phyloP scores from a whole-genome alignment of 495 filamentous ascomycete species.

The Trichocladium uniseriatum region DNA sequence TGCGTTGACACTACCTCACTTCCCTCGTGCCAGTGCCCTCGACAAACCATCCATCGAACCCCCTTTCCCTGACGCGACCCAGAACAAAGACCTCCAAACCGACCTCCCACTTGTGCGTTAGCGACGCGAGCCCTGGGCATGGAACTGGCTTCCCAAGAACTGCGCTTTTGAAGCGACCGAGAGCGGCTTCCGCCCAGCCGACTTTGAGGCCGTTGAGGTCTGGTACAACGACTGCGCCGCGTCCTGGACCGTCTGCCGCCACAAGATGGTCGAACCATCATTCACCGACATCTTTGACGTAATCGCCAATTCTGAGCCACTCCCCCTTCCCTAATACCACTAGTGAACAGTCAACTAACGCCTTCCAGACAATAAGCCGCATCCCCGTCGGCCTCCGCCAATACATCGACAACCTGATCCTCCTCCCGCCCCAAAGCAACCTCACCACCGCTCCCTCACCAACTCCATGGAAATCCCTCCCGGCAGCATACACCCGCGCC shows the following conservation, averaged over 20 bases:
- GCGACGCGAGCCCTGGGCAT: slow-evolving; percentile 2
- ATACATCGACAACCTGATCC: slow-evolving; percentile 12
- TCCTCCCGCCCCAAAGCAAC: slow-evolving; percentile 2
- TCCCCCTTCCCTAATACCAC: background rate
- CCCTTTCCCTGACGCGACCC: slow-evolving; percentile 10
- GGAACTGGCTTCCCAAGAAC: slow-evolving; percentile 7
- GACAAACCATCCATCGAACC: slow-evolving; percentile 12
- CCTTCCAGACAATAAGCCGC: slow-evolving; percentile 8
- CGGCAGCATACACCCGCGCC: slow-evolving; percentile 13
- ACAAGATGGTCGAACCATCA: slow-evolving; percentile 5
- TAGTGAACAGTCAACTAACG: background rate
- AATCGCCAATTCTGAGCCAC: background rate
- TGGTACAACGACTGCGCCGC: slow-evolving; percentile 15
- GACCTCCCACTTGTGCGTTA: slow-evolving; percentile 1
- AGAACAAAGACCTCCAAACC: slow-evolving; percentile 5
- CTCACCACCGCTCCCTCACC: background rate
- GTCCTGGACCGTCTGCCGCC: slow-evolving; percentile 19
- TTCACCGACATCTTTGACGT: slow-evolving; percentile 15
- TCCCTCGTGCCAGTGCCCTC: background rate
- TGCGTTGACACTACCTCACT: background rate
- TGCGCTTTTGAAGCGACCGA: slow-evolving; percentile 13
- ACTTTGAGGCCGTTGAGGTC: slow-evolving; percentile 13
- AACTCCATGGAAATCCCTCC: slow-evolving; percentile 1
- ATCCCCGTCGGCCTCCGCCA: slow-evolving; percentile 22
- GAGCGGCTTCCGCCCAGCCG: slow-evolving; percentile 5